Evolutionary conservation across 2,329 filamentous ascomycete genomes (phyloP), one percentile per base, ranked within the genome.

Genomic region (Immersiporthe knoxdaviesiana): DNA sequence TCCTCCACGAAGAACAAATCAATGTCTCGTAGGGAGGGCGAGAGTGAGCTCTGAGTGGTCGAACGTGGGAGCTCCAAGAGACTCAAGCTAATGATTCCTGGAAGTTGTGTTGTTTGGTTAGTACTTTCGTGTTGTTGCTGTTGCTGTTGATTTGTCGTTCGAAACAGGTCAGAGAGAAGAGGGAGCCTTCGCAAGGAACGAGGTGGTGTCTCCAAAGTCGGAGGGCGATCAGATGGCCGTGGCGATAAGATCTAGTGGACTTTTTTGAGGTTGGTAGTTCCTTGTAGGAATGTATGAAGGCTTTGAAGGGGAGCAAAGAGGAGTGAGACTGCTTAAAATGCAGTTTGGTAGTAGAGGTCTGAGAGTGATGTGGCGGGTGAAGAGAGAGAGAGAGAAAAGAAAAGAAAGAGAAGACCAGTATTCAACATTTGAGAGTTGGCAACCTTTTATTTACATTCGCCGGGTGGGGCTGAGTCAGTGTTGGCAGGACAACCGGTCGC

Each of bases 71-170:
- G 82, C 79, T 86, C 83, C 84, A 85, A 87, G 84, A 86, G 82
- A 84, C 83, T 85, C 84, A 86, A 86, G 77, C 80, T 81, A 86
- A 86, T 85, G 83, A 81, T 84, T 87, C 84, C 83, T 86, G 79
- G 81, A 81, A 79, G 77, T 72, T 72, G 70, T 77, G 74, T 72
- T 72, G 70, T 77, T 74, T 78, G 75, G 80, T 84, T 84, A 83
- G 82, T 85, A 83, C 76, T 72, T 75, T 75, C 18, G 30, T 63
- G 24, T 56, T 75, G 72, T 74, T n/a, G 72, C 74, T n/a, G 44
- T 11, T n/a, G 18, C 41, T 44, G 41, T 6, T 44, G 76, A 77
- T 81, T 56, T 77, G 75, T 74, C 83, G 79, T 78, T 84, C 80
- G 82, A 85, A 50, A 30, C 44, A 78, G 77, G 82, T 79, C 81